Percentiles rank a stretch among this genome's conserved stretches.
phyloP scores from a whole-genome alignment of 108 stramenopile genomes.

The Fragilaria crotonensis region DNA sequence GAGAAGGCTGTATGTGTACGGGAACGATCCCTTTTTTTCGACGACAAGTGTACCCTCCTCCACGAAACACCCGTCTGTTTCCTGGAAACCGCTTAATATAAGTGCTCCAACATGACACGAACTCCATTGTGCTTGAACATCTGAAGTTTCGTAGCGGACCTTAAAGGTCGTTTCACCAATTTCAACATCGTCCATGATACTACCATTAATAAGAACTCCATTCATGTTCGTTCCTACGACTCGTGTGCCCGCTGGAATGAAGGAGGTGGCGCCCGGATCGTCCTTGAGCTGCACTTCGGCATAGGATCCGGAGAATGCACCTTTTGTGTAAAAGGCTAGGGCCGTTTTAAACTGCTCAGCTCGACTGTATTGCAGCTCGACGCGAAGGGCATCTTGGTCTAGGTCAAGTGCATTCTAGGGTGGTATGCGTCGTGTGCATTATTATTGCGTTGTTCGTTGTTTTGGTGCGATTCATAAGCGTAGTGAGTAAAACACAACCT shows the following conservation, averaged over 20 bases:
- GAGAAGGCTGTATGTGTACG: conserved; percentile 32
- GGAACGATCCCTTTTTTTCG: background rate
- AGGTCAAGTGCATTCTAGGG: conserved; percentile 59
- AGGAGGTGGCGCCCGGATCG: conserved; percentile 18
- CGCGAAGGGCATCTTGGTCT: conserved; percentile 60
- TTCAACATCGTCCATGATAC: background rate
- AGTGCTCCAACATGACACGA: conserved; percentile 43
- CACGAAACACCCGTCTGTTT: conserved; percentile 18
- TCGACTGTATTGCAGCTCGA: conserved; percentile 9
- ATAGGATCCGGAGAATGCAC: too few relatives aligned
- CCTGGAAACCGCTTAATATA: conserved; percentile 6
- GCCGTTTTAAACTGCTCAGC: too few relatives aligned
- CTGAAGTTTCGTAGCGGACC: conserved; percentile 40
- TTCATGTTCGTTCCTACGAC: conserved; percentile 15
- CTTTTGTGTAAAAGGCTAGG: too few relatives aligned
- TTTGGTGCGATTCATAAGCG: background rate
- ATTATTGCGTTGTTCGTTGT: background rate
- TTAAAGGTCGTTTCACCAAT: conserved; percentile 28
- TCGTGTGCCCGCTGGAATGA: conserved; percentile 14
- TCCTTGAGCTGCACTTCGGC: conserved; percentile 6
- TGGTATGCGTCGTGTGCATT: background rate
- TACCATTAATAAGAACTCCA: conserved; percentile 16
- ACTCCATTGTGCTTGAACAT: conserved; percentile 25
- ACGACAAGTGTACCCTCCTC: background rate
- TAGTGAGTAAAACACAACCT: background rate